Conservation (phyloP, 768 basidiomycete species). For the Mycena crocata region DNA sequence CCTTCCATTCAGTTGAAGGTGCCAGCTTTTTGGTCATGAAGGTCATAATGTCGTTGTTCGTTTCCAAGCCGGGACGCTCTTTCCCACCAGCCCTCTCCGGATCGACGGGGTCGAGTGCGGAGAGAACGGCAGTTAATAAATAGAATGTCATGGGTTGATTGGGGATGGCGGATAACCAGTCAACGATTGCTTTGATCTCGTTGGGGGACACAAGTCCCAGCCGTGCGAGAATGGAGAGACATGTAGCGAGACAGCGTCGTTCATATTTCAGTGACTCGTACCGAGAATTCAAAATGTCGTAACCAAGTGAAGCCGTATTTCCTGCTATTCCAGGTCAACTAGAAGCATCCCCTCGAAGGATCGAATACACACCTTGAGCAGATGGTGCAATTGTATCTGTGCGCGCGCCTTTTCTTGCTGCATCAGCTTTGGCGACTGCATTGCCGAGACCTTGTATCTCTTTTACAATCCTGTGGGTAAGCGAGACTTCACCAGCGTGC, state of each 20-base stretch:
- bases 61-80: slow-evolving; percentile 60
- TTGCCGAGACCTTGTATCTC: slow-evolving; percentile 72
- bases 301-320: slow-evolving; percentile 62
- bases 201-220: slow-evolving; percentile 68
- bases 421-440: slow-evolving; percentile 64
- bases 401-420: slow-evolving; percentile 70
- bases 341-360: background rate
- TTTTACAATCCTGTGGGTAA: slow-evolving; percentile 68
- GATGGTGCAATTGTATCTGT: slow-evolving; percentile 68
- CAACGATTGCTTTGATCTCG: slow-evolving; percentile 73
- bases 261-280: slow-evolving; percentile 82
- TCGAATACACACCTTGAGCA: slow-evolving; percentile 62
- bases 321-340: slow-evolving; percentile 43
- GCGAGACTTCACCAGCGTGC: slow-evolving; percentile 50
- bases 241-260: slow-evolving; percentile 72
- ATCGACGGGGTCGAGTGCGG: slow-evolving; percentile 75
- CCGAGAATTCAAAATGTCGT: slow-evolving; percentile 74
- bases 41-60: slow-evolving; percentile 57
- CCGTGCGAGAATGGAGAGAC: slow-evolving; percentile 71
- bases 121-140: slow-evolving; percentile 71
- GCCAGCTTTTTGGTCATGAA: slow-evolving; percentile 72
- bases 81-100: slow-evolving; percentile 58
- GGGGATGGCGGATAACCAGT: slow-evolving; percentile 77
- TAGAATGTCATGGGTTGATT: slow-evolving; percentile 78
- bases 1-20: slow-evolving; percentile 70